Base-by-base conservation (phyloP, 441 rosid species). In the Eugenia klotzschiana region DNA sequence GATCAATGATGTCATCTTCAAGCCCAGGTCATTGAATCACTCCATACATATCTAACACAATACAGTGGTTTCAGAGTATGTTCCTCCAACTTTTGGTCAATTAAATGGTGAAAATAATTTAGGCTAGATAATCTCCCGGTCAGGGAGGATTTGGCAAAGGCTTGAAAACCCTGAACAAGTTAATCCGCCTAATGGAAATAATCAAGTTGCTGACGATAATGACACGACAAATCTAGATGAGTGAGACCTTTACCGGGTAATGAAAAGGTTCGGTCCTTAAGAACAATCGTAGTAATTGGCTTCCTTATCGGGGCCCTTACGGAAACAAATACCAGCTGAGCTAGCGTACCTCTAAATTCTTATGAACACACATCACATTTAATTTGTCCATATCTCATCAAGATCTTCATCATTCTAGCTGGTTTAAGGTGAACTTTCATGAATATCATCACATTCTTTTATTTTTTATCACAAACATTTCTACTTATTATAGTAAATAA, bases 31-130 rank as follows among this genome's bases (percentile, higher is more conserved):
- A 55, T n/a, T 0, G 3, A 55, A n/a, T n/a, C 6, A 2, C 7
- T 55, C 27, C 27, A 55, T 55, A 11, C 1, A 1, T 13, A 55
- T 55, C 60, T 13, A n/a, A n/a, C 27, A 1, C 12, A 4, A 55
- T n/a, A n/a, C 5, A 15, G 1, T 0, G 6, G 15, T 55, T 55
- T 55, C 26, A 0, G 0, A 0, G 3, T n/a, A 55, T n/a, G 60
- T n/a, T n/a, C 58, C 25, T 55, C 27, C 0, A n/a, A 55, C 27
- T 10, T 54, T 55, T 55, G 7, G 7, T n/a, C 13, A 23, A n/a
- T n/a, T 4, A 10, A 55, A n/a, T n/a, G 25, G 0, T 55, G 3
- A 11, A 55, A 55, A 55, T n/a, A 4, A 10, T 0, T 10, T n/a
- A 2, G 58, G 58, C 58, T 2, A 10, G 0, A 23, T 55, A 55